Conservation (phyloP, 805 yeast genomes). For the Grigorovia transvaalensis region DNA sequence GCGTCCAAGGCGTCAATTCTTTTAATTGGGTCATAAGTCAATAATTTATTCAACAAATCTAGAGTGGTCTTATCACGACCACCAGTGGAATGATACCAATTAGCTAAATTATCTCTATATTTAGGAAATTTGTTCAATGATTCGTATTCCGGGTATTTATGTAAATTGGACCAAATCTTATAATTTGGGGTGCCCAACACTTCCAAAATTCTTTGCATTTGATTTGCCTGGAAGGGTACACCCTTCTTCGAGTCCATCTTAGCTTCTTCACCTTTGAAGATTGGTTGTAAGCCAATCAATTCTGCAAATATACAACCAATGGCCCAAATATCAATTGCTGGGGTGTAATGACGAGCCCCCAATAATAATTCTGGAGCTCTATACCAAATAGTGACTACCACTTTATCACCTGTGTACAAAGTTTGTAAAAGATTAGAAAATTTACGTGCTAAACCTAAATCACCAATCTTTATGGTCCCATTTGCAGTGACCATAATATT, state of each 20-base stretch:
- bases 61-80: slow-evolving; percentile 62
- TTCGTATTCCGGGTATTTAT: slow-evolving; percentile 74
- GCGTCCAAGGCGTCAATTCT: slow-evolving; percentile 74
- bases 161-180: slow-evolving; percentile 70
- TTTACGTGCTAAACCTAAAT: slow-evolving; percentile 81
- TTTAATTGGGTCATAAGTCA: slow-evolving; percentile 74
- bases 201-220: slow-evolving; percentile 81
- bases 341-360: slow-evolving; percentile 90
- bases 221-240: slow-evolving; percentile 91
- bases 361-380: slow-evolving; percentile 83
- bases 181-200: slow-evolving; percentile 82
- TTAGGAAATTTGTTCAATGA: slow-evolving; percentile 56
- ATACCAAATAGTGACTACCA: slow-evolving; percentile 95
- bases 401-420: slow-evolving; percentile 84
- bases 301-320: slow-evolving; percentile 94
- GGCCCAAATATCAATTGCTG: slow-evolving; percentile 92
- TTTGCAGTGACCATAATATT: slow-evolving; percentile 87
- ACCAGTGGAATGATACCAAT: slow-evolving; percentile 82
- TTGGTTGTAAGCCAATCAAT: slow-evolving; percentile 75
- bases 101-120: slow-evolving; percentile 43
- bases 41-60: slow-evolving; percentile 47
- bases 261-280: slow-evolving; percentile 96
- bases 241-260: slow-evolving; percentile 88
- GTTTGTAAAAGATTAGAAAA: slow-evolving; percentile 82
- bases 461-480: slow-evolving; percentile 94